Evolutionary conservation across 2,329 filamentous ascomycete species (phyloP), one percentile per base, ranked within the genome.

Genomic region (Monosporascus cannonballus): DNA sequence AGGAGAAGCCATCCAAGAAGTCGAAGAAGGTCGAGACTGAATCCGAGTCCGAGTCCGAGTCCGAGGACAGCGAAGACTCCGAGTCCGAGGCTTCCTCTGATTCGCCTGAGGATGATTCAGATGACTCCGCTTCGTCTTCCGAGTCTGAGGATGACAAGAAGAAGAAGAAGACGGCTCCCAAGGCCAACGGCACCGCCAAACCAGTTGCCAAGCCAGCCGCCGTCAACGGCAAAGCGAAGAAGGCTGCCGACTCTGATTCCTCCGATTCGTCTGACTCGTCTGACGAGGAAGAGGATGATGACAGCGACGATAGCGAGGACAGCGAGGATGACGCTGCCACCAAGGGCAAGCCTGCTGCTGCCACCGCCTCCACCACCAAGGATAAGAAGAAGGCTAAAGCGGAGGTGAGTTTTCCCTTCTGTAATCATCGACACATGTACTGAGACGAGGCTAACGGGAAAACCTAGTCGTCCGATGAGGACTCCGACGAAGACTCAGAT

Each of bases 1-100:
- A 70, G 61, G 63, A 65, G 59, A 71, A 74, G 64, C 67, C 69
- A 47, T 63, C 62, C 51, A 66, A 69, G 62, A 69, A 69, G 65
- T 62, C 64, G 56, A 68, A 69, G 65, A 67, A 68, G 63, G 67
- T 66, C 47, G 71, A 73, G 65, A 66, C 64, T 20, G 63, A 65
- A 41, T 68, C 70, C 50, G 73, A 74, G 51, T 67, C 62, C 48
- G 68, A 69, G 15, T 68, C 67, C 27, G 57, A 61, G 47, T 22
- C 20, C 20, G 20, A 22, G 20, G 30, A 34, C 30, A 52, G 50
- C 54, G 53, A 57, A 9, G 59, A 54, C 37, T 62, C 62, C 49
- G 67, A 70, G 25, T 67, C 62, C 47, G 68, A 69, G 25, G 67
- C 67, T 25, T 67, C 64, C 27, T 70, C 62, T 30, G 64, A 64